Base-by-base conservation (phyloP, 75 land plant species). In the Azolla pinnata region DNA sequence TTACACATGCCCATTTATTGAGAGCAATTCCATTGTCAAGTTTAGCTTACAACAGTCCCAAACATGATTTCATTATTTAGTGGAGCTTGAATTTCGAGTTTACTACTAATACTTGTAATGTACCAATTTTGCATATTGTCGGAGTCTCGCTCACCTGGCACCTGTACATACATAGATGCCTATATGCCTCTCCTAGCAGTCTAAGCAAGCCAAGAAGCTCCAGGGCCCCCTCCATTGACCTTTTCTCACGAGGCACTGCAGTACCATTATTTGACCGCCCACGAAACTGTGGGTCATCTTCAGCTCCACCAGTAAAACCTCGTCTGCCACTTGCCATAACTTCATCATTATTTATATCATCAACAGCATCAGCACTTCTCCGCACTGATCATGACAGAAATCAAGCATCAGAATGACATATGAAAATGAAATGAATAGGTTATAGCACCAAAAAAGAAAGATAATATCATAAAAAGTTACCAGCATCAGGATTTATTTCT, bases 111-210 rank as follows among this genome's bases (percentile, higher is more conserved):
- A n/a, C n/a, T n/a, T n/a, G n/a, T n/a, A n/a, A n/a, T n/a, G n/a
- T n/a, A n/a, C n/a, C n/a, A n/a, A n/a, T n/a, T n/a, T n/a, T n/a
- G n/a, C n/a, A n/a, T n/a, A n/a, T n/a, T n/a, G n/a, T n/a, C n/a
- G n/a, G 42, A 38, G 14, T 38, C 42, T 35, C 17, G 24, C 32
- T 50, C 71, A 90, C 96, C 91, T 86, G 81, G 73, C 90, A 82
- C 40, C 79, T 73, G 51, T 78, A 82, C 77, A 93, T 55, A 40
- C 87, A 83, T 31, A 81, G 87, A 65, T 88, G 81, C 45, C 83
- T 81, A 50, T 67, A 87, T 5, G 82, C 98, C 63, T 93, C 98
- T 40, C 96, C 98, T 55, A 93, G 67, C 54, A 67, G 67, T 52
- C 70, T 74, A 30, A 93, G 61, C 38, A 93, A 86, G 18, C 77